Conservation (phyloP, 305 asterid genomes). For the Rubia balearica region DNA sequence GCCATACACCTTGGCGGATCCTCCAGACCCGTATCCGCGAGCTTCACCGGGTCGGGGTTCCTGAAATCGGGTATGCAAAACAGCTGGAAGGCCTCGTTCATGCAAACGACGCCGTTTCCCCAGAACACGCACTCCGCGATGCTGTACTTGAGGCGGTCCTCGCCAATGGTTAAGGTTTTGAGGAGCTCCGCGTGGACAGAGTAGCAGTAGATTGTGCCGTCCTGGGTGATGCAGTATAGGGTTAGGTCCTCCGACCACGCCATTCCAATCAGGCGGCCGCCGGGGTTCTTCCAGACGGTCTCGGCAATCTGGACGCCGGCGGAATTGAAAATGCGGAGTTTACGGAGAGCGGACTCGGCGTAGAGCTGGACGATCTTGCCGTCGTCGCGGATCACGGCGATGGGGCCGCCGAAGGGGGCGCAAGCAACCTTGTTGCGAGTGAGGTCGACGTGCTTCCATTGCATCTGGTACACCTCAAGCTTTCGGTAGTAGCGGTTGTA, state of each 20-base stretch:
- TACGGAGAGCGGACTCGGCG: conserved; percentile 88
- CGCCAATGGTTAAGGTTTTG: conserved; percentile 53
- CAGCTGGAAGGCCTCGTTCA: conserved; percentile 70
- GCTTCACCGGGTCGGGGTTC: conserved; percentile 48
- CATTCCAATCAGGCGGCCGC: conserved; percentile 80
- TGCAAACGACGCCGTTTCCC: conserved; percentile 86
- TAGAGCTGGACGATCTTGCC: conserved; percentile 91
- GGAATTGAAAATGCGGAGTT: conserved; percentile 85
- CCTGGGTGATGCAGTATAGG: conserved; percentile 76
- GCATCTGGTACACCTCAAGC: conserved; percentile 86
- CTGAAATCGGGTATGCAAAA: conserved; percentile 71
- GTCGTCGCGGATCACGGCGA: conserved; percentile 92
- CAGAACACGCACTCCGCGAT: conserved; percentile 85
- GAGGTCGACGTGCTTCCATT: conserved; percentile 94
- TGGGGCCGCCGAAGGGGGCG: conserved; percentile 92
- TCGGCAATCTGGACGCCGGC: conserved; percentile 72
- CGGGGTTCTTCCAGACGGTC: conserved; percentile 86
- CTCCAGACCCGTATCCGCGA: conserved; percentile 74
- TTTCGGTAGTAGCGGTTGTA: conserved; percentile 87
- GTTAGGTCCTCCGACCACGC: conserved; percentile 84
- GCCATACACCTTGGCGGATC: conserved; percentile 83
- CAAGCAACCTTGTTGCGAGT: conserved; percentile 85
- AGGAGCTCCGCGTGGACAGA: conserved; percentile 57
- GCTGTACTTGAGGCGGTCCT: conserved; percentile 60
- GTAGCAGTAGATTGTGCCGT: conserved; percentile 72